Percentiles rank a stretch among this genome's conserved stretches.
phyloP scores from a whole-genome alignment of 208 protist species.

The Herpetomonas tarakana region DNA sequence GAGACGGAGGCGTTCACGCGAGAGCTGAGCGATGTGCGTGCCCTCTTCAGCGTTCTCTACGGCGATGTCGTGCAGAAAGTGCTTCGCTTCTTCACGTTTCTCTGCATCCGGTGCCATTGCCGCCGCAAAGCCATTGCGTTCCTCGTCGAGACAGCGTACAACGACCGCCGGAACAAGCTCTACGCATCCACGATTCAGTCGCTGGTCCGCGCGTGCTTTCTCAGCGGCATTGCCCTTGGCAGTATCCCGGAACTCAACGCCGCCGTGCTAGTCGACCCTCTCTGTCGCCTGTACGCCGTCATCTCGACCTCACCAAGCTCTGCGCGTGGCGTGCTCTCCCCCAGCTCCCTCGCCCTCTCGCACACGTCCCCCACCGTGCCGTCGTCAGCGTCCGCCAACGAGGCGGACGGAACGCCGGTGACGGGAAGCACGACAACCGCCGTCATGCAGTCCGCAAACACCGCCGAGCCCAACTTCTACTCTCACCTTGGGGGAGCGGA shows the following conservation, averaged over 20 bases:
- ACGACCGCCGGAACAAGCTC: slow-evolving; percentile 20
- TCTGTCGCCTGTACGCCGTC: slow-evolving; percentile 14
- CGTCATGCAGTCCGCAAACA: neutral
- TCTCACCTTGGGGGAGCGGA: slow-evolving; percentile 14
- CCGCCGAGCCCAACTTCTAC: neutral
- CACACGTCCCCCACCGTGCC: slow-evolving; percentile 6
- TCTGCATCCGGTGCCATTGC: slow-evolving; percentile 52
- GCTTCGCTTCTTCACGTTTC: slow-evolving; percentile 41
- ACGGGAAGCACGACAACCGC: neutral
- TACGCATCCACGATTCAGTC: slow-evolving; percentile 18
- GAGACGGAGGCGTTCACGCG: slow-evolving; percentile 21
- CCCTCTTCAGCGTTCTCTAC: slow-evolving; percentile 18
- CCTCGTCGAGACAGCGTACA: slow-evolving; percentile 32
- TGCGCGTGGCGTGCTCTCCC: neutral
- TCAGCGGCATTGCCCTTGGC: slow-evolving; percentile 32
- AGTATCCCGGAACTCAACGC: slow-evolving; percentile 9
- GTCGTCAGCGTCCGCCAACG: neutral
- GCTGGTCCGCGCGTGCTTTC: slow-evolving; percentile 29
- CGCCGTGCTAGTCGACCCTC: slow-evolving; percentile 13
- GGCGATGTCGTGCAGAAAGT: slow-evolving; percentile 24
- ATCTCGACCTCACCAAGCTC: neutral
- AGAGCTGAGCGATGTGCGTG: slow-evolving; percentile 27
- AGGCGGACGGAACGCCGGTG: neutral
- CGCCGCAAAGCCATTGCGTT: slow-evolving; percentile 47
- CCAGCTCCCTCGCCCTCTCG: neutral